Evolutionary conservation across 768 basidiomycete species (phyloP).

Genomic region (Calocybe gangraenosa): DNA sequence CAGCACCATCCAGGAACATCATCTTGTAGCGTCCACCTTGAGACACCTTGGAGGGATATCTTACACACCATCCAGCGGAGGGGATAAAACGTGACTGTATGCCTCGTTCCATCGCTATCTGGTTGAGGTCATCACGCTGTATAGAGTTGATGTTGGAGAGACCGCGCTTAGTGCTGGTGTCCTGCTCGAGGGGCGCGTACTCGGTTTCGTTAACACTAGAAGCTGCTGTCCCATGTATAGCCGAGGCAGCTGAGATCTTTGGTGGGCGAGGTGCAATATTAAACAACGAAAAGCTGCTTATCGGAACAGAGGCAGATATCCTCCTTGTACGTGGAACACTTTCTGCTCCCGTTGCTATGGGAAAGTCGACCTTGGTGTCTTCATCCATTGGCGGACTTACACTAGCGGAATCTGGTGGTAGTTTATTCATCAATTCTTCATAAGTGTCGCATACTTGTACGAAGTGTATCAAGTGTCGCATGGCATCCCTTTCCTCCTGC

Average conservation of each 20-base stretch:
- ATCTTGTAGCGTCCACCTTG: constrained; percentile 38
- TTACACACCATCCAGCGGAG: constrained; percentile 39
- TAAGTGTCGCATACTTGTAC: constrained; percentile 21
- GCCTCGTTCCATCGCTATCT: constrained; percentile 6
- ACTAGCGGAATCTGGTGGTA: background rate
- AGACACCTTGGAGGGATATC: constrained; percentile 31
- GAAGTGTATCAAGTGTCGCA: constrained; percentile 22
- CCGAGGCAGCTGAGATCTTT: constrained; percentile 6
- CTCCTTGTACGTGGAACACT: too few relatives aligned
- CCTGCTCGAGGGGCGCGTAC: background rate
- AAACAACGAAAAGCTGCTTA: constrained; percentile 11
- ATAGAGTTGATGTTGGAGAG: constrained; percentile 3
- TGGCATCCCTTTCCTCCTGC: constrained; percentile 21
- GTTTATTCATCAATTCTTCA: constrained; percentile 7
- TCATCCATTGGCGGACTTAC: background rate
- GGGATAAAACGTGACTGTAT: constrained; percentile 35
- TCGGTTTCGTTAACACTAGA: background rate
- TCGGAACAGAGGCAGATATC: background rate
- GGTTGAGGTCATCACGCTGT: constrained; percentile 16
- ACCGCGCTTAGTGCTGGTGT: constrained; percentile 1
- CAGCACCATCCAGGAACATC: constrained; percentile 38
- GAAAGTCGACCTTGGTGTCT: background rate
- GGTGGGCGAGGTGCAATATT: constrained; percentile 11
- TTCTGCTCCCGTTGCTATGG: too few relatives aligned
- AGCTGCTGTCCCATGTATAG: background rate